phyloP scores from a whole-genome alignment of 441 rosid genomes.

The Biscutella auriculata region DNA sequence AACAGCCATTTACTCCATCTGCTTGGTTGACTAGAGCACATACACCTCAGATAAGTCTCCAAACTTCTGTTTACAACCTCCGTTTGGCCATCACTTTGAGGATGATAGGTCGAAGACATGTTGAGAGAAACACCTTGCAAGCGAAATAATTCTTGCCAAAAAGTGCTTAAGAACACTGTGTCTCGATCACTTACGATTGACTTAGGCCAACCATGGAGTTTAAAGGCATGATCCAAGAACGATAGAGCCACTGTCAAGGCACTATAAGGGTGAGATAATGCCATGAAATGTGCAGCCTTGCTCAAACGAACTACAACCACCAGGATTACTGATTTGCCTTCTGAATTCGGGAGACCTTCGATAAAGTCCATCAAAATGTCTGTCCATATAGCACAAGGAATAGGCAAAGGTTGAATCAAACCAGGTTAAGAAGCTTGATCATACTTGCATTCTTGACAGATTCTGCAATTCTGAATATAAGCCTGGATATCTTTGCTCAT shows the following conservation, averaged over 20 bases:
- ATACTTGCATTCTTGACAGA: too few species aligned
- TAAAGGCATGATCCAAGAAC: neutral
- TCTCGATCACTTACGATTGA: too few species aligned
- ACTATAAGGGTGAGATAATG: neutral
- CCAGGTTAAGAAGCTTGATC: too few species aligned
- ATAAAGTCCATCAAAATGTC: too few species aligned
- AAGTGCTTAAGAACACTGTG: too few species aligned
- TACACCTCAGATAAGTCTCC: neutral
- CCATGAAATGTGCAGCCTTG: neutral
- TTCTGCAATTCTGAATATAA: too few species aligned
- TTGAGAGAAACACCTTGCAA: neutral
- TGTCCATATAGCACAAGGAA: too few species aligned
- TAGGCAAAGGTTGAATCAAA: too few species aligned
- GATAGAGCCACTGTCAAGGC: neutral
- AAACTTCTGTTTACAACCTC: neutral
- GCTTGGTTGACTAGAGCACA: too few species aligned
- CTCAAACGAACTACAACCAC: neutral
- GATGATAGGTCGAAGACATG: neutral
- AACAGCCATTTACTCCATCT: too few species aligned
- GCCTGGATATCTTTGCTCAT: too few species aligned
- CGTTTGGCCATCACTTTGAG: too few species aligned
- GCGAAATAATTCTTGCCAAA: neutral
- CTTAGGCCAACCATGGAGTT: neutral
- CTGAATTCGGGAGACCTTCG: fast-evolving
- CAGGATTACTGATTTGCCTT: fast-evolving